Base-by-base conservation (phyloP, 2,329 filamentous ascomycete species). In the Cercospora zeae-maydis region DNA sequence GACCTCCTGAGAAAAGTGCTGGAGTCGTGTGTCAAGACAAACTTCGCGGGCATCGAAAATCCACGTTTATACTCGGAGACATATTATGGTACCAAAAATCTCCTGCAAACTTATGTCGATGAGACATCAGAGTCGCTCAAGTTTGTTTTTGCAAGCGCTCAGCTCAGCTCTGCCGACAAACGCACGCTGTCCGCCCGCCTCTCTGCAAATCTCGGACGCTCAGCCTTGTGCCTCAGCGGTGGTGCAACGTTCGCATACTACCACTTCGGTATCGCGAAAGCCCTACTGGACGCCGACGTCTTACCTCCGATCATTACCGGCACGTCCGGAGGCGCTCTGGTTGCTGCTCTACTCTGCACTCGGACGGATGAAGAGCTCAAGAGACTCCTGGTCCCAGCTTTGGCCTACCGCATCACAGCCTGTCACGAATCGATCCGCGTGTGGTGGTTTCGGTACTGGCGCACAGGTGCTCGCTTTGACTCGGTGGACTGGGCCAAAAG, bases 161-260 rank as follows among this genome's bases (percentile, higher is more conserved):
- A 89, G 67, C 79, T 97, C 33, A 81, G 84, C 4, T 75, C 82
- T 16, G 88, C 93, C 24, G 87, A 89, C 74, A 98, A 97, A 78
- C 84, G 90, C 53, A 80, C 82, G 4, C 81, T 96, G 51, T 96
- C 96, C 80, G 96, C 93, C 75, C 89, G 96, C 65, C 82, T 97
- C 42, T 87, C 92, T 64, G 91, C 91, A 61, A 98, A 98, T 75
- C 96, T 90, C 71, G 95, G 95, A 31, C 88, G 93, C 31, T 96
- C 93, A 6, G 95, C 95, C 0, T 82, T 99, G 2, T 99, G 93
- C 73, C 81, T 99, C 1, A 97, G 92, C 4, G 95, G 95, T 1
- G 95, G 95, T 0, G 95, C 93, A 3, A 91, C 90, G 0, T 97
- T 99, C 77, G 92, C 95, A 4, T 98, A 96, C 75, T 98, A 98